Evolutionary conservation across 352 stramenopile species (phyloP).

Genomic region (Globisporangium rhizosaccharum): DNA sequence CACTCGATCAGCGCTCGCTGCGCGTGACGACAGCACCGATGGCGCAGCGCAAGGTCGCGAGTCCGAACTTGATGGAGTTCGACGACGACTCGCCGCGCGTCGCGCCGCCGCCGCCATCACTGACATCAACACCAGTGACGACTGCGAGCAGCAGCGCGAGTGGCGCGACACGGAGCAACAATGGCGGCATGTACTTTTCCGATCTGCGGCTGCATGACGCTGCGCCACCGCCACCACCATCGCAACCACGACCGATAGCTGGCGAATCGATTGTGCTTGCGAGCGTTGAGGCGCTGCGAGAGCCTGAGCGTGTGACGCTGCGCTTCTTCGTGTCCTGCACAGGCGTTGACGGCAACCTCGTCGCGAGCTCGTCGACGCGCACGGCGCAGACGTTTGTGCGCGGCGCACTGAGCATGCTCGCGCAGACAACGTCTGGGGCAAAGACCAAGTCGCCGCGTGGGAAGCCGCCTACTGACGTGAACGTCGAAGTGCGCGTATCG

Average conservation of each 20-base stretch:
- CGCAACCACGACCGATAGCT: no score
- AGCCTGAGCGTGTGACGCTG: conserved; percentile 20
- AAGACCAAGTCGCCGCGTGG: conserved; percentile 37
- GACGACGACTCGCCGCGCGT: conserved; percentile 25
- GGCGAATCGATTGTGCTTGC: neutral
- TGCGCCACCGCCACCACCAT: neutral
- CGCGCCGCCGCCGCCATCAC: conserved; percentile 3
- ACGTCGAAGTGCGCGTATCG: conserved; percentile 57
- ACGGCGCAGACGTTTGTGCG: conserved; percentile 71
- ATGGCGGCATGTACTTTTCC: conserved; percentile 7
- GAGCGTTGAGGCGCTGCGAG: neutral
- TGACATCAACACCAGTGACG: neutral
- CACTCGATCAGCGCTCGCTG: neutral
- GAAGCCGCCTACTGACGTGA: conserved; percentile 58
- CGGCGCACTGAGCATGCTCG: conserved; percentile 69
- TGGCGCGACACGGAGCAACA: conserved; percentile 2
- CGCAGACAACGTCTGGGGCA: conserved; percentile 21
- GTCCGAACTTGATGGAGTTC: conserved; percentile 43
- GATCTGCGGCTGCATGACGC: conserved; percentile 12
- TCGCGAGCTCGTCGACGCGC: conserved; percentile 35
- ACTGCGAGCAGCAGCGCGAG: conserved; percentile 8
- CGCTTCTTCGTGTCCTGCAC: conserved; percentile 75
- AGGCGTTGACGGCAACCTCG: conserved; percentile 46
- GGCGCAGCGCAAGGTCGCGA: conserved; percentile 13
- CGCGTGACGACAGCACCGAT: conserved; percentile 3